A percentile compares a stretch with the other conserved stretches of the same genome.
Evolutionary conservation across 75 land plant genomes (phyloP).

Genomic region (Larix kaempferi): DNA sequence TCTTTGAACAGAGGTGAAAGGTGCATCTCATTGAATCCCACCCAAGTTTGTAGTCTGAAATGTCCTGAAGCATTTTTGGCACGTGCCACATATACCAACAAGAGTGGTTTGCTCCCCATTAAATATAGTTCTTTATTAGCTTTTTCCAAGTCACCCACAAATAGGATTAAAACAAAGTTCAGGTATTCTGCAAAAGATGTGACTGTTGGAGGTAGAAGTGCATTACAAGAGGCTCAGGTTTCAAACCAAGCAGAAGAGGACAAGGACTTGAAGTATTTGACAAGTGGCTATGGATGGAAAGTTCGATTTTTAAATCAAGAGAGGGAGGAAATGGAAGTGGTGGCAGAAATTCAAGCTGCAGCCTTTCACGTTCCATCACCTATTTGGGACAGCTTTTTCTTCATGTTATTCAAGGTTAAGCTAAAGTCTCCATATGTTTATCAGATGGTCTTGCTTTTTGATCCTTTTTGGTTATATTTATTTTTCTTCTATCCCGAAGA

Average conservation of each 20-base stretch:
- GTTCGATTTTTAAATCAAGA: constrained; percentile 47
- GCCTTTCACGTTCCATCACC: constrained; percentile 68
- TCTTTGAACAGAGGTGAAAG: too few species aligned
- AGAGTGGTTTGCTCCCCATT: too few species aligned
- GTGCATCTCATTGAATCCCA: too few species aligned
- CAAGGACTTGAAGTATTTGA: constrained; percentile 11
- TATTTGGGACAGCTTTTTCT: constrained; percentile 71
- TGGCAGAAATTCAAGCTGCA: constrained; percentile 54
- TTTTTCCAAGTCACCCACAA: too few species aligned
- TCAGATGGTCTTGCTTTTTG: neutral
- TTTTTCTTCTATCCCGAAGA: neutral
- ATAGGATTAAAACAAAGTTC: too few species aligned
- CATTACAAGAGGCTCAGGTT: neutral
- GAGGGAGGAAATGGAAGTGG: constrained; percentile 40
- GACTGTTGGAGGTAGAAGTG: too few species aligned
- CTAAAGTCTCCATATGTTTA: neutral
- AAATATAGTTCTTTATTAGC: too few species aligned
- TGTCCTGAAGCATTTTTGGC: too few species aligned
- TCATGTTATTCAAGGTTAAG: constrained; percentile 68
- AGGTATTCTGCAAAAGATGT: too few species aligned
- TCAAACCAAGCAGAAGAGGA: constrained; percentile 4
- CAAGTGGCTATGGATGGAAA: constrained; percentile 49
- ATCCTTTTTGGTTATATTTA: neutral
- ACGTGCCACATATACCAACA: too few species aligned
- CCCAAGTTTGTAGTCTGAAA: too few species aligned